Conservation (phyloP, 176 grass and related monocot genomes). For the Aegilops tauschii region DNA sequence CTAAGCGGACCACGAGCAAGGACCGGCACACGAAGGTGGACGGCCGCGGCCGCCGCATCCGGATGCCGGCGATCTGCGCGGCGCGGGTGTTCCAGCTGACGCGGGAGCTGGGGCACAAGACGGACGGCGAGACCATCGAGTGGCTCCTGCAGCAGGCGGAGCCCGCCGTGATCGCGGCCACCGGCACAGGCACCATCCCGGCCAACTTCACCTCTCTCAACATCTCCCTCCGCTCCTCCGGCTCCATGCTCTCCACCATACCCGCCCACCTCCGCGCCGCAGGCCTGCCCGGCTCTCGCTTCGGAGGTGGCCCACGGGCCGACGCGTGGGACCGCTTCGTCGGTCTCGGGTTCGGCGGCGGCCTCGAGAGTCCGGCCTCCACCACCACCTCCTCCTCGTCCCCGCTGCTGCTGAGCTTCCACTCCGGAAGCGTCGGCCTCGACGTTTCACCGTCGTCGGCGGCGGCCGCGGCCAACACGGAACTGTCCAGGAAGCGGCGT, state of each 20-base stretch:
- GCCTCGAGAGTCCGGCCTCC: conserved; percentile 52
- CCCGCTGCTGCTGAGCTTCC: conserved; percentile 73
- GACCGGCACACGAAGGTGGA: conserved; percentile 98
- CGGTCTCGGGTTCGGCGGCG: conserved; percentile 49
- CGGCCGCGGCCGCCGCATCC: conserved; percentile 85
- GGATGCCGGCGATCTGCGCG: conserved; percentile 92
- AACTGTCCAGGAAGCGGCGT: conserved; percentile 52
- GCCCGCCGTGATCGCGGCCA: conserved; percentile 88
- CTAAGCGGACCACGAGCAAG: conserved; percentile 80
- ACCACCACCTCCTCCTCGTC: conserved; percentile 53
- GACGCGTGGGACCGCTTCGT: conserved; percentile 67
- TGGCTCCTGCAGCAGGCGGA: conserved; percentile 97
- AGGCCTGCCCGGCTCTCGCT: conserved; percentile 16
- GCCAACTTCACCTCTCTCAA: conserved; percentile 96
- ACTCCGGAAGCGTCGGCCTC: conserved; percentile 69
- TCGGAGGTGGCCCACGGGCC: conserved; percentile 8
- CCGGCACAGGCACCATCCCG: conserved; percentile 94
- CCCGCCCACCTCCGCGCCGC: conserved; percentile 52
- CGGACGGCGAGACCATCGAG: conserved; percentile 98
- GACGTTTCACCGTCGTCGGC: conserved; percentile 54
- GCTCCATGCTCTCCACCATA: conserved; percentile 61
- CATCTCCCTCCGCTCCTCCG: conserved; percentile 90
- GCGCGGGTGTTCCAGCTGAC: conserved; percentile 97
- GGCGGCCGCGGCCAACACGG: conserved; percentile 34
- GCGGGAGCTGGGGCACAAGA: conserved; percentile 89